Evolutionary conservation across 768 basidiomycete genomes (phyloP).

Genomic region (Phallus indusiatus): DNA sequence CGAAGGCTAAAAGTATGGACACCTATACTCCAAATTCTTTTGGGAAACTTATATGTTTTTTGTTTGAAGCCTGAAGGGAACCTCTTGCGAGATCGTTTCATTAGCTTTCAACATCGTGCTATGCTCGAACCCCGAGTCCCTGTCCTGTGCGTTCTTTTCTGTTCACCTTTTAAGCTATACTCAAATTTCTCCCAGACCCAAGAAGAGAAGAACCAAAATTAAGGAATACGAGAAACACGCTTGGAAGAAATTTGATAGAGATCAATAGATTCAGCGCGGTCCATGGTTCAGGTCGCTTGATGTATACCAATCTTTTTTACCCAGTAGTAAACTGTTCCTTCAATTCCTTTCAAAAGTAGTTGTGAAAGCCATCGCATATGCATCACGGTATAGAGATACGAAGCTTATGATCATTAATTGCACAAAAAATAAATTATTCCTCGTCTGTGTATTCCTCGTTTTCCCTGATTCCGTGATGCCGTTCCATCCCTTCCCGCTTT

Average conservation of each 20-base stretch:
- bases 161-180: background rate
- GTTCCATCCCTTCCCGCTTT: constrained; percentile 51
- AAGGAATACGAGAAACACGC: constrained; percentile 73
- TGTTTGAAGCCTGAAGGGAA: constrained; percentile 87
- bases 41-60: background rate
- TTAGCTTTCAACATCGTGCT: constrained; percentile 80
- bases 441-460: constrained; percentile 88
- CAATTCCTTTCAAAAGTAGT: too few species aligned
- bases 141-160: constrained; percentile 49
- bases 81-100: constrained; percentile 80
- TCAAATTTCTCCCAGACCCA: constrained; percentile 30
- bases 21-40: background rate
- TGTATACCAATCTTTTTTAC: too few species aligned
- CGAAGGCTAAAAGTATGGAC: constrained; percentile 72
- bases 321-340: too few species aligned
- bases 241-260: constrained; percentile 60
- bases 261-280: constrained; percentile 19
- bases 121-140: constrained; percentile 80
- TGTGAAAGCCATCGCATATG: background rate
- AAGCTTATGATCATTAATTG: background rate
- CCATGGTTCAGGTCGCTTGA: background rate
- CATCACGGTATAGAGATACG: background rate
- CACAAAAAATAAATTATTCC: constrained; percentile 26
- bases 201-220: constrained; percentile 38
- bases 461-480: constrained; percentile 51